Percentiles rank a stretch among this genome's conserved stretches.
Evolutionary conservation across 2,329 filamentous ascomycete species (phyloP).

Genomic region (Botrytis squamosa): DNA sequence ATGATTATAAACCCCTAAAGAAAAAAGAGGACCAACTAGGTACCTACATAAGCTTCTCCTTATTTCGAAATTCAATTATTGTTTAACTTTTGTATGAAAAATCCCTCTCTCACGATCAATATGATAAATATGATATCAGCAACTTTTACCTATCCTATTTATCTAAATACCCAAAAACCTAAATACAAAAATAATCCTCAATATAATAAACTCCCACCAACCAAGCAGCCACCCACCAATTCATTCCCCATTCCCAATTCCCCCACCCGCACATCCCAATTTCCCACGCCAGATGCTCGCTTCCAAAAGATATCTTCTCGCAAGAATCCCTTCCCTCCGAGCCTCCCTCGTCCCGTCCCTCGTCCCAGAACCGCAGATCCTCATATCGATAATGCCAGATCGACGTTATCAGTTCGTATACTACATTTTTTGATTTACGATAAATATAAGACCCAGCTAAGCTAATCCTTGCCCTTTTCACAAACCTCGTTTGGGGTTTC

Average conservation of each 20-base stretch:
- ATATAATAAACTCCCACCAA: no score
- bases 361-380: neutral
- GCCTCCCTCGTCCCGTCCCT: neutral
- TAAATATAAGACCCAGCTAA: neutral
- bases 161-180: no score
- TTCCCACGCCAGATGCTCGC: neutral
- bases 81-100: neutral
- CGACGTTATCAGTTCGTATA: neutral
- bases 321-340: slow-evolving; percentile 4
- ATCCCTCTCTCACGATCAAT: neutral
- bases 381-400: slow-evolving; percentile 2
- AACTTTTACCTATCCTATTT: neutral
- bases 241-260: neutral
- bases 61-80: neutral
- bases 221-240: neutral
- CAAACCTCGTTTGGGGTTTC: neutral
- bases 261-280: neutral
- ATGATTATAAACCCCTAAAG: neutral
- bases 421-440: neutral
- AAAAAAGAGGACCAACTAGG: neutral
- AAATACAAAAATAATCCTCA: no score
- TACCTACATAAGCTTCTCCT: no score
- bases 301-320: neutral
- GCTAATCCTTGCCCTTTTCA: neutral
- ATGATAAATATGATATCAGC: neutral